Evolutionary conservation across 2,329 filamentous ascomycete species (phyloP).

Genomic region (Diaporthe caulivora): DNA sequence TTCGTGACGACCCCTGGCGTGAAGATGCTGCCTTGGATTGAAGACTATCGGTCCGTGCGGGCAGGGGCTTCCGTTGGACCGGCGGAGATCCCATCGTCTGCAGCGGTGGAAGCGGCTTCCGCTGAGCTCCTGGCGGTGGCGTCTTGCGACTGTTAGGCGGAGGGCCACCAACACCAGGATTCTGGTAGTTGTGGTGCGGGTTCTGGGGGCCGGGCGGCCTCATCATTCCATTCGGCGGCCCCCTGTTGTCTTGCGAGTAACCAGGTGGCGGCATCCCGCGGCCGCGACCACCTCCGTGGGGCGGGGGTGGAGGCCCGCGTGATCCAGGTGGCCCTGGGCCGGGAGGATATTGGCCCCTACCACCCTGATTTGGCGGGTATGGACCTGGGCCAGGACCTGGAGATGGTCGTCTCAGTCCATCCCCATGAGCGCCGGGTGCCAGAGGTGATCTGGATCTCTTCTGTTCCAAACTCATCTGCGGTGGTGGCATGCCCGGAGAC

Average conservation of each 20-base stretch:
- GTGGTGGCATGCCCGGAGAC: constrained; percentile 55
- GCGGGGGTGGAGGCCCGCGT: constrained; percentile 45
- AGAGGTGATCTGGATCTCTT: constrained; percentile 61
- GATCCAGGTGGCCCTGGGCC: constrained; percentile 36
- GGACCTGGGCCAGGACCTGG: constrained; percentile 43
- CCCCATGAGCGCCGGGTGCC: constrained; percentile 44
- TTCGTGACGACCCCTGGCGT: constrained; percentile 43
- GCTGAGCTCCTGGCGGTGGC: constrained; percentile 36
- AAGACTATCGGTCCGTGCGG: constrained; percentile 48
- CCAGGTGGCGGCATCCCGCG: constrained; percentile 44
- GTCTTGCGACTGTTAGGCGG: constrained; percentile 31
- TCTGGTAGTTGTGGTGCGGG: constrained; percentile 30
- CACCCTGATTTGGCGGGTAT: constrained; percentile 46
- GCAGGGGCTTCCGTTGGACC: constrained; percentile 65
- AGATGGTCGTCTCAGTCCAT: constrained; percentile 40
- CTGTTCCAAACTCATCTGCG: constrained; percentile 54
- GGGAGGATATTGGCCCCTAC: constrained; percentile 36
- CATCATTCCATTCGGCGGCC: constrained; percentile 34
- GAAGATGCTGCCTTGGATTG: constrained; percentile 30
- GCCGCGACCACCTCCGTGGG: constrained; percentile 38
- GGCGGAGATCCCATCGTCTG: constrained; percentile 50
- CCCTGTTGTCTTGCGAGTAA: constrained; percentile 29
- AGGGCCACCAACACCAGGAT: constrained; percentile 16
- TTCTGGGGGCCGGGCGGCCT: constrained; percentile 30
- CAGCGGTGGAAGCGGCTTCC: constrained; percentile 29